Evolutionary conservation across 257 asterid species (phyloP), one percentile per base, ranked within the genome.

Genomic region (Anisodus tanguticus): DNA sequence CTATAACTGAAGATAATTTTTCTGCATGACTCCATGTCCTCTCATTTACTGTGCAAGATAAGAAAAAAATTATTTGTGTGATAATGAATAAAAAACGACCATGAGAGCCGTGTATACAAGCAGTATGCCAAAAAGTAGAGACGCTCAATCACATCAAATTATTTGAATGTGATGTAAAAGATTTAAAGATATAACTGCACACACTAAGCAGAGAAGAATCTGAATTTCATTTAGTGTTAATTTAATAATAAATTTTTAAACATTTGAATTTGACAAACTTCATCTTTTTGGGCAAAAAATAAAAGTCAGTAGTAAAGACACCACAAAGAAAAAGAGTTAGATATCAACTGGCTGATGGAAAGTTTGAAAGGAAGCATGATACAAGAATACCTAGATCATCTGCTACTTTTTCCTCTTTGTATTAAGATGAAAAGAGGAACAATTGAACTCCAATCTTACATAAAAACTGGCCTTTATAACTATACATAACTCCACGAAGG

Each of bases 171-270:
- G 54, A 69, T 39, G 8, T 7, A 15, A 69, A 69, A 69, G 54
- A 69, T 41, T 16, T 69, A 69, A 16, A 69, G 78, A 41, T 69
- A 39, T 69, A 13, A 69, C 54, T 39, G 78, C 54, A 4, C 78
- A 15, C 54, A 39, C 54, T 41, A 69, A 69, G 6, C 15, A 68
- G 78, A 69, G 78, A 69, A 69, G 78, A 69, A 69, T 69, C 78
- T 69, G 53, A 69, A 69, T 69, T 69, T 11, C 54, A 69, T 69
- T 16, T 4, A 41, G 54, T 16, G 31, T 2, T 16, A 5, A 4
- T 57, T 15, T 57, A 22, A 22, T 22, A 22, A 22, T 22, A 22
- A 22, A 22, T 69, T 13, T 39, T 69, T 69, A 31, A 69, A 69
- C 54, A 69, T 39, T 69, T 39, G 78, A 31, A 39, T 68, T 41